These are phyloP conservation scores for Paramecium pentaurelia DNA, from an alignment of 73 alveolate species.

Conservation along the genomic window DNA sequence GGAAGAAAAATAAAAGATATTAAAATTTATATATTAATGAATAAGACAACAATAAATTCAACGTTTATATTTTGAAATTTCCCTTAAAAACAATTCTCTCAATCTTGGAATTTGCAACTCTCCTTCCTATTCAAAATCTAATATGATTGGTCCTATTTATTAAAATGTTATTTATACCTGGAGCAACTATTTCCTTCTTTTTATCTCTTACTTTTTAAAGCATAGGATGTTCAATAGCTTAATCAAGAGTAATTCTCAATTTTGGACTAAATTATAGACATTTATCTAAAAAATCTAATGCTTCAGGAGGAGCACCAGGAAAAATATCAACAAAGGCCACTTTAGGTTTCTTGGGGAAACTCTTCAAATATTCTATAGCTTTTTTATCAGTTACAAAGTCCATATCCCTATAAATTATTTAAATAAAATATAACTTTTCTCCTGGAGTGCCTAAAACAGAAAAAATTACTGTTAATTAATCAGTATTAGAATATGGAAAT, in stretches of 20 bases:
- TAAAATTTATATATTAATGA: slow-evolving; percentile 17
- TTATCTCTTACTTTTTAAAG: slow-evolving; percentile 59
- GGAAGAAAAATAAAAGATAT: slow-evolving; percentile 40
- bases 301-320: slow-evolving; percentile 80
- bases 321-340: slow-evolving; percentile 69
- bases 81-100: slow-evolving; percentile 63
- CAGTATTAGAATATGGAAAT: slow-evolving; percentile 85
- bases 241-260: slow-evolving; percentile 84
- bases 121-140: slow-evolving; percentile 63
- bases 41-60: not conserved
- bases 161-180: not conserved
- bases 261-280: slow-evolving; percentile 81
- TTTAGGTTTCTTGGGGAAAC: slow-evolving; percentile 71
- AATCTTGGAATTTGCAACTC: slow-evolving; percentile 60
- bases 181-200: slow-evolving; percentile 59
- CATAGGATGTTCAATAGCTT: slow-evolving; percentile 83
- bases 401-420: slow-evolving; percentile 51
- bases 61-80: slow-evolving; percentile 55
- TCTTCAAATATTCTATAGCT: slow-evolving; percentile 83
- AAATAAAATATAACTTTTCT: slow-evolving; percentile 76
- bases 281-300: slow-evolving; percentile 72
- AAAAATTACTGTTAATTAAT: slow-evolving; percentile 87
- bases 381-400: slow-evolving; percentile 84
- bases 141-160: slow-evolving; percentile 50
- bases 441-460: slow-evolving; percentile 89